Base-by-base conservation (phyloP, 805 yeast genomes). In the Ogataea methylovora region DNA sequence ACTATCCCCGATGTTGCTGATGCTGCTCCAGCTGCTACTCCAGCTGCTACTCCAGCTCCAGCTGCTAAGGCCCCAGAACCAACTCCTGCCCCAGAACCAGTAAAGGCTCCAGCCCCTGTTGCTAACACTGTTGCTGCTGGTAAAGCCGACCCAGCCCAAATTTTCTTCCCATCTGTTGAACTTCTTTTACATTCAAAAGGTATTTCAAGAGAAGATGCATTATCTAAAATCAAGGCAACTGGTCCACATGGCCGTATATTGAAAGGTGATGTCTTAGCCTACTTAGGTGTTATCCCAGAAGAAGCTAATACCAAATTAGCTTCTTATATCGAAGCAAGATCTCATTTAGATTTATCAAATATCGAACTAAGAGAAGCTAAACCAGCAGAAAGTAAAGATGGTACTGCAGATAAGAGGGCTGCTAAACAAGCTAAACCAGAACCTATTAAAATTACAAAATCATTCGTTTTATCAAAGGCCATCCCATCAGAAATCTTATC, bases 231-330 rank as follows among this genome's bases (percentile, higher is more conserved):
- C 48, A 64, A 73, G 27, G 94, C 96, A 7, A 69, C 94, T 1
- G 98, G 97, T 15, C 94, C 94, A 20, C 71, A 78, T 37, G 97
- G 97, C 8, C 72, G 95, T 50, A 55, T 90, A 27, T 67, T 90
- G 43, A 84, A 83, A 61, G 97, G 97, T 42, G 98, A 90, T 56
- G 90, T 88, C 1, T 67, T 88, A 44, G 92, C 94, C 0, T 77
- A 74, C 52, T 51, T 88, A 34, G 97, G 97, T 20, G 59, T 71
- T 40, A 82, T 88, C 35, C 59, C 84, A 9, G 48, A 63, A 25
- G 76, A 72, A 8, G 60, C 79, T 6, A 76, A 77, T 17, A 48
- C 58, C 14, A 54, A 61, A 15, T 67, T 88, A 38, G 65, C 83
- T 5, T 60, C 72, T 21, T 79, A 64, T 50, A 58, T 88, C 42